These are phyloP conservation scores for Apiospora rasikravindrae DNA, from an alignment of 2,329 filamentous ascomycete genomes.

Conservation along the genomic window DNA sequence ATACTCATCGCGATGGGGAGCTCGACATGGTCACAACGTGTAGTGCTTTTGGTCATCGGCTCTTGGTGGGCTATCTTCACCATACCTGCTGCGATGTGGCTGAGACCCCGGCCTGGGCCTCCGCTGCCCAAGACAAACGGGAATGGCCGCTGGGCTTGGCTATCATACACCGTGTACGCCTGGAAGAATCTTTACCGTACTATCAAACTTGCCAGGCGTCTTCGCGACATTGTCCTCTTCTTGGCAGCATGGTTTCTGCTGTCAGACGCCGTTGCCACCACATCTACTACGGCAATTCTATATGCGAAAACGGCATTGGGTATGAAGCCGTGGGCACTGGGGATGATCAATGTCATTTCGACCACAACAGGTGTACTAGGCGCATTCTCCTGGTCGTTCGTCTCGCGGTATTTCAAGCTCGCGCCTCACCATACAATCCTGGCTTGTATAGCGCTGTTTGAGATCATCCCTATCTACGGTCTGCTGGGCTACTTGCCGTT, in stretches of 20 bases:
- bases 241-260: constrained; percentile 92
- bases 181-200: constrained; percentile 89
- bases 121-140: constrained; percentile 62
- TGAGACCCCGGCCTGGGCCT: constrained; percentile 87
- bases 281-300: constrained; percentile 90
- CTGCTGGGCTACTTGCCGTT: constrained; percentile 86
- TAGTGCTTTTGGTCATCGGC: constrained; percentile 87
- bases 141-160: constrained; percentile 54
- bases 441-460: constrained; percentile 88
- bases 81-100: constrained; percentile 84
- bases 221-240: constrained; percentile 78
- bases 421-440: constrained; percentile 87
- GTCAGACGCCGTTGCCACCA: constrained; percentile 92
- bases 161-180: constrained; percentile 78
- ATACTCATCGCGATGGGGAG: constrained; percentile 76
- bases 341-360: constrained; percentile 91
- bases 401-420: constrained; percentile 73
- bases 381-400: constrained; percentile 85
- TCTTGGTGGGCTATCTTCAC: constrained; percentile 94
- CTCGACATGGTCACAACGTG: constrained; percentile 81
- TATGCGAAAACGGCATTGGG: constrained; percentile 93
- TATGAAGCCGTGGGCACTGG: constrained; percentile 87
- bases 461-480: constrained; percentile 91
- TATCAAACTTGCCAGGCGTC: constrained; percentile 71
- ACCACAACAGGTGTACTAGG: constrained; percentile 84